These are phyloP conservation scores for Arxiozyma heterogenica DNA, from an alignment of 1,139 yeast species.

Conservation along the genomic window DNA sequence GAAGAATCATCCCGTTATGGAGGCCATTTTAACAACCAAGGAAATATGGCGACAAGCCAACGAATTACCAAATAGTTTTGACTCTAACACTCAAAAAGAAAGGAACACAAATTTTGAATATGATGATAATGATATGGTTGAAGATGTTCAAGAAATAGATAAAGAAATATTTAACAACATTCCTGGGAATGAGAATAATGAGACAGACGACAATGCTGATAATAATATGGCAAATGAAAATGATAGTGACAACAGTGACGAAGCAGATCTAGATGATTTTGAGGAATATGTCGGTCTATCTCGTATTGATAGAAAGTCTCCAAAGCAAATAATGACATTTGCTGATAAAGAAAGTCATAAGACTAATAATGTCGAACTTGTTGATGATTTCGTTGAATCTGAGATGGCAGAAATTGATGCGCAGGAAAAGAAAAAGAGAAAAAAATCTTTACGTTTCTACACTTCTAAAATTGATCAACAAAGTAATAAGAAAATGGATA, in stretches of 20 bases:
- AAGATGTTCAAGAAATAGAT: conserved; percentile 19
- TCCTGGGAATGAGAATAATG: conserved; percentile 12
- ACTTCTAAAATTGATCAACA: conserved; percentile 93
- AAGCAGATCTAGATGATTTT: conserved; percentile 34
- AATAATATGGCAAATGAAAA: conserved; percentile 10
- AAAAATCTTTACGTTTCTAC: conserved; percentile 83
- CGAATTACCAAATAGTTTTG: conserved; percentile 35
- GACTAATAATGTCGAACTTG: conserved; percentile 10
- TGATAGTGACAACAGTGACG: conserved; percentile 29
- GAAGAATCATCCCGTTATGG: conserved; percentile 87
- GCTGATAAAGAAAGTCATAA: no score
- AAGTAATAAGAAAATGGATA: conserved; percentile 48
- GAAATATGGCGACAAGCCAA: conserved; percentile 86
- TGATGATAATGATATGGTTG: conserved; percentile 26
- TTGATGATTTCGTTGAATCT: conserved; percentile 54
- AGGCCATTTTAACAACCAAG: conserved; percentile 63
- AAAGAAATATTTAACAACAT: conserved; percentile 23
- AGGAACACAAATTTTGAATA: conserved; percentile 21
- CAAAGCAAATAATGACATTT: not conserved
- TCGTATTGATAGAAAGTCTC: conserved; percentile 33
- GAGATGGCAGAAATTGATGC: conserved; percentile 68
- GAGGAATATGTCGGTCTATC: conserved; percentile 44
- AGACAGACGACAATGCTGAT: conserved; percentile 18
- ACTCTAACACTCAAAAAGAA: conserved; percentile 14
- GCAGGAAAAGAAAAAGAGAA: conserved; percentile 77